Percentiles rank a stretch among this genome's conserved stretches.
phyloP scores from a whole-genome alignment of 164 flowering plant species.

The Taxillus chinensis region DNA sequence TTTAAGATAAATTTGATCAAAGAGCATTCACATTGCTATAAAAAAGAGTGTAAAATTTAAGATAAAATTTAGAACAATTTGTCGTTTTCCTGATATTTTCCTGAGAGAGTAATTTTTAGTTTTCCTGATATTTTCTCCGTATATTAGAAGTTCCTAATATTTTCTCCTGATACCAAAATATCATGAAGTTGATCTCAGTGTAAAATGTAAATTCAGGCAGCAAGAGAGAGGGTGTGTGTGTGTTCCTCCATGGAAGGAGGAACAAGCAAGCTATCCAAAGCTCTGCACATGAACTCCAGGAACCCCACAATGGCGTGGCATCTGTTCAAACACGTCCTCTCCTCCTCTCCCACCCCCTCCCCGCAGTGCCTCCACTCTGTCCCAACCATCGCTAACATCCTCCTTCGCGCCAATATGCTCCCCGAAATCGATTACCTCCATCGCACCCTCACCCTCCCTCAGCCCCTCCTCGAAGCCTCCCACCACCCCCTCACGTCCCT shows the following conservation, averaged over 20 bases:
- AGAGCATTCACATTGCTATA: too few relatives aligned
- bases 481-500: constrained; percentile 22
- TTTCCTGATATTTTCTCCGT: too few relatives aligned
- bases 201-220: too few relatives aligned
- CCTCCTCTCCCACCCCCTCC: constrained; percentile 23
- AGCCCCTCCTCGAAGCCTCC: constrained; percentile 14
- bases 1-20: too few relatives aligned
- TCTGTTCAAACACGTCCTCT: constrained; percentile 51
- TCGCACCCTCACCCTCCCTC: constrained; percentile 21
- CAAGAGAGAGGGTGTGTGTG: too few relatives aligned
- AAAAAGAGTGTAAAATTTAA: too few relatives aligned
- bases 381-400: constrained; percentile 46
- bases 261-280: constrained; percentile 24
- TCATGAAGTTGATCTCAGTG: too few relatives aligned
- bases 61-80: too few relatives aligned
- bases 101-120: too few relatives aligned
- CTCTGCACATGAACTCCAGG: constrained; percentile 36
- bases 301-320: constrained; percentile 70
- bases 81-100: too few relatives aligned
- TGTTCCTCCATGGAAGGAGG: not conserved
- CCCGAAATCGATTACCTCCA: constrained; percentile 49
- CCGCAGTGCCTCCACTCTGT: constrained; percentile 16
- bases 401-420: constrained; percentile 45
- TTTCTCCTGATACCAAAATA: too few relatives aligned
- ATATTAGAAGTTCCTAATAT: too few relatives aligned